Evolutionary conservation across 352 stramenopile species (phyloP).

Genomic region (Thalassiosira delicatula): DNA sequence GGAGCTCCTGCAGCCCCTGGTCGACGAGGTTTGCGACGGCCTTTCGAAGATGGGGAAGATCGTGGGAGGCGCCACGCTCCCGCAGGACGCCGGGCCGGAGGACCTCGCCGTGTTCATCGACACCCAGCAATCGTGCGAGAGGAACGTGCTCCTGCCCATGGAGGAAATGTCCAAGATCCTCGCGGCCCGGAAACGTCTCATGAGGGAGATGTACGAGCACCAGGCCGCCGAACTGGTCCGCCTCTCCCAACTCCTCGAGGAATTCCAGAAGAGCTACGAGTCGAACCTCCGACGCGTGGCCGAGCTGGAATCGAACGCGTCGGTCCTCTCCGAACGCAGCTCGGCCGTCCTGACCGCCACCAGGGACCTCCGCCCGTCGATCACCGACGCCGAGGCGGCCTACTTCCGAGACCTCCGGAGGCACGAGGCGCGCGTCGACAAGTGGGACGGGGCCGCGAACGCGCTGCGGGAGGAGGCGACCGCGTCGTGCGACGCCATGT

Average conservation of each 20-base stretch:
- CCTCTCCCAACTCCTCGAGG: conserved; percentile 55
- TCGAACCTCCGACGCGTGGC: conserved; percentile 56
- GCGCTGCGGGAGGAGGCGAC: conserved; percentile 43
- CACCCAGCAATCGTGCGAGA: conserved; percentile 69
- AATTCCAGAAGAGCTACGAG: conserved; percentile 58
- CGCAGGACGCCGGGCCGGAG: conserved; percentile 65
- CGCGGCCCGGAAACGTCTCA: conserved; percentile 39
- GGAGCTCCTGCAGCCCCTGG: conserved; percentile 63
- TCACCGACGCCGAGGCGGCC: conserved; percentile 75
- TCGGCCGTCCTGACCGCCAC: conserved; percentile 65
- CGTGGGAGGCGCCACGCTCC: conserved; percentile 68
- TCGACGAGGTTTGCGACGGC: conserved; percentile 65
- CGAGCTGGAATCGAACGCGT: conserved; percentile 54
- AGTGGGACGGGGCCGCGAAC: conserved; percentile 65
- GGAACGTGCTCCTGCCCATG: conserved; percentile 74
- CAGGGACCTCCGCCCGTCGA: conserved; percentile 69
- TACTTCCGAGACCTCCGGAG: conserved; percentile 76
- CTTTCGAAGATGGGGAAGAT: conserved; percentile 74
- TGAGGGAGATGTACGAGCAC: conserved; percentile 66
- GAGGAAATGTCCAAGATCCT: conserved; percentile 72
- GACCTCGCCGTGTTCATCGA: conserved; percentile 66
- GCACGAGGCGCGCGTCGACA: conserved; percentile 58
- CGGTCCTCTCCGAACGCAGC: conserved; percentile 63
- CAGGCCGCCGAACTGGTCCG: conserved; percentile 60
- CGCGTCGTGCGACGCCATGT: conserved; percentile 45